Percentiles rank a stretch among this genome's conserved stretches.
Conservation (phyloP, 768 basidiomycete genomes). For the Lentinula aciculospora region DNA sequence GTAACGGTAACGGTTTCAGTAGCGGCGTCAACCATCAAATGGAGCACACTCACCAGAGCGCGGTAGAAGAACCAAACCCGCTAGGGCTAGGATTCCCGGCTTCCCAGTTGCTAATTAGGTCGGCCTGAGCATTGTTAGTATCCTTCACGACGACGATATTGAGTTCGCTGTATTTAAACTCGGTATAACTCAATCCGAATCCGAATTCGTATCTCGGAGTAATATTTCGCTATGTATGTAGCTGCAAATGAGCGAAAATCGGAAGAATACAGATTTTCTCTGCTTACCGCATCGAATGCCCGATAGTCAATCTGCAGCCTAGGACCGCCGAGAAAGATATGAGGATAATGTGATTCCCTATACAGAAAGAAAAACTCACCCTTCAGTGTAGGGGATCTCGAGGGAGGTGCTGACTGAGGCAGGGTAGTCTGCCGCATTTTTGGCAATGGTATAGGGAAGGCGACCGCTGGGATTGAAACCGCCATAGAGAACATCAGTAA, state of each 20-base stretch:
- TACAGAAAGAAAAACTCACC: constrained; percentile 28
- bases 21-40: neutral
- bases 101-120: constrained; percentile 40
- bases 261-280: no score
- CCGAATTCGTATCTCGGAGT: constrained; percentile 86
- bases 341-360: no score
- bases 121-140: constrained; percentile 29
- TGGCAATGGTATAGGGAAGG: constrained; percentile 74
- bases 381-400: constrained; percentile 54
- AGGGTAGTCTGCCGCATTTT: constrained; percentile 49
- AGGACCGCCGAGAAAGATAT: neutral
- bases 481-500: constrained; percentile 69
- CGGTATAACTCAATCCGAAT: constrained; percentile 83
- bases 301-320: constrained; percentile 69
- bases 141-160: constrained; percentile 37
- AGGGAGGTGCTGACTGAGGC: constrained; percentile 33
- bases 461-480: constrained; percentile 62
- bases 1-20: neutral
- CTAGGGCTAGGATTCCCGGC: constrained; percentile 49
- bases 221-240: constrained; percentile 63
- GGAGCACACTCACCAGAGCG: constrained; percentile 42
- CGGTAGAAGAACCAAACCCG: constrained; percentile 53
- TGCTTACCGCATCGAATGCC: constrained; percentile 59
- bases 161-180: constrained; percentile 65
- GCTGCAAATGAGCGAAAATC: constrained; percentile 10